Percentiles rank a stretch among this genome's conserved stretches.
These are phyloP conservation scores for Larix kaempferi DNA, from an alignment of 75 land plant genomes.

Conservation along the genomic window DNA sequence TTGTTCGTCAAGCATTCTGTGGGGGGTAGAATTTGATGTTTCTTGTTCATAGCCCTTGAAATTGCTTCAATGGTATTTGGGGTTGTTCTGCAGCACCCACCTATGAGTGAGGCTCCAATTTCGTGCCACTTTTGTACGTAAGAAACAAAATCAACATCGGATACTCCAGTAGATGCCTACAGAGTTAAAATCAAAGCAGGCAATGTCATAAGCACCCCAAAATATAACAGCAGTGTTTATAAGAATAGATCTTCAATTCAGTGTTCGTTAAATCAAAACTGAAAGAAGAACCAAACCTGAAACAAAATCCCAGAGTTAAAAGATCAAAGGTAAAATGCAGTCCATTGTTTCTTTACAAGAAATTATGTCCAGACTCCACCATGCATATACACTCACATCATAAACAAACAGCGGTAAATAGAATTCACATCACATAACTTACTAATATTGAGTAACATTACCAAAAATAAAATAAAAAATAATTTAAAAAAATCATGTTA, in stretches of 20 bases:
- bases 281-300: not conserved
- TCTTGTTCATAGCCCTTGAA: too few species aligned
- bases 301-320: not conserved
- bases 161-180: conserved; percentile 89
- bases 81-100: conserved; percentile 96
- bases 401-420: too few species aligned
- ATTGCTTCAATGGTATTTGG: conserved; percentile 84
- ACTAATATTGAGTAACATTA: too few species aligned
- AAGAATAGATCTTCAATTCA: not conserved
- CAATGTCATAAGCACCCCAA: not conserved
- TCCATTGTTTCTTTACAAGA: not conserved
- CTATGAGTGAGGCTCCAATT: conserved; percentile 83
- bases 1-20: too few species aligned
- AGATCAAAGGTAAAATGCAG: not conserved
- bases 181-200: conserved; percentile 8
- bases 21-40: too few species aligned
- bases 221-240: not conserved
- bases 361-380: too few species aligned
- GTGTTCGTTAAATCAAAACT: not conserved
- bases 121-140: conserved; percentile 82
- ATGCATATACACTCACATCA: too few species aligned
- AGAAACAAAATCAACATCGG: conserved; percentile 90
- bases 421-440: too few species aligned
- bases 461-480: too few species aligned
- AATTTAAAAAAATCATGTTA: too few species aligned